Evolutionary conservation across 805 yeast genomes (phyloP).

Genomic region (Scheffersomyces amazonensis): DNA sequence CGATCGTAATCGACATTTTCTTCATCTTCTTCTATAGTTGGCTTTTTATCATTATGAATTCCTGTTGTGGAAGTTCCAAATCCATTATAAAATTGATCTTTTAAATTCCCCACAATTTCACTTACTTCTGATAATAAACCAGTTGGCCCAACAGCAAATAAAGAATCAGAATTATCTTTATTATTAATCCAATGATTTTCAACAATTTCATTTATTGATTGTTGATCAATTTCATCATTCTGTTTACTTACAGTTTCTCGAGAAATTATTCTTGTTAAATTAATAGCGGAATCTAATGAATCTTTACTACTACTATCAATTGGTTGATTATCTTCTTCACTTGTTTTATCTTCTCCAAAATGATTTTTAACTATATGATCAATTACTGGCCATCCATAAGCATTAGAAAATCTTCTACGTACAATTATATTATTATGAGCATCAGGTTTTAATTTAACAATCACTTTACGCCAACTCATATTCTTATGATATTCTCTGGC

Average conservation of each 20-base stretch:
- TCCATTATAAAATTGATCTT: conserved; percentile 30
- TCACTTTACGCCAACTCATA: conserved; percentile 87
- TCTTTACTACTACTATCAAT: conserved; percentile 10
- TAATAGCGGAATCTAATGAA: conserved; percentile 25
- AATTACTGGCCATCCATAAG: conserved; percentile 94
- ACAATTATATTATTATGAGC: conserved; percentile 94
- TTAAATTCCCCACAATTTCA: conserved; percentile 51
- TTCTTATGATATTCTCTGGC: conserved; percentile 86
- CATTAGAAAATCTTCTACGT: conserved; percentile 83
- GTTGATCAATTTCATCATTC: conserved; percentile 30
- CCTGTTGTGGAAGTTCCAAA: not conserved
- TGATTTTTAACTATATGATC: conserved; percentile 74
- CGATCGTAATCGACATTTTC: conserved; percentile 1
- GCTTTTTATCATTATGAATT: not conserved
- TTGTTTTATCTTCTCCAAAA: conserved; percentile 33
- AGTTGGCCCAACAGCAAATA: conserved; percentile 63
- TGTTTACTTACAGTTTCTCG: conserved; percentile 35
- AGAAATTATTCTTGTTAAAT: conserved; percentile 25
- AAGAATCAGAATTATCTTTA: conserved; percentile 34
- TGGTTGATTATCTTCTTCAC: conserved; percentile 9
- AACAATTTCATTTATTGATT: conserved; percentile 10
- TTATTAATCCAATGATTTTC: conserved; percentile 52
- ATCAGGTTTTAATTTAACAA: conserved; percentile 83
- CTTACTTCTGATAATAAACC: conserved; percentile 66
- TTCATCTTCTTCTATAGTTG: not conserved